These are phyloP conservation scores for Penicillium paradoxum DNA, from an alignment of 495 filamentous ascomycete species.

Conservation along the genomic window DNA sequence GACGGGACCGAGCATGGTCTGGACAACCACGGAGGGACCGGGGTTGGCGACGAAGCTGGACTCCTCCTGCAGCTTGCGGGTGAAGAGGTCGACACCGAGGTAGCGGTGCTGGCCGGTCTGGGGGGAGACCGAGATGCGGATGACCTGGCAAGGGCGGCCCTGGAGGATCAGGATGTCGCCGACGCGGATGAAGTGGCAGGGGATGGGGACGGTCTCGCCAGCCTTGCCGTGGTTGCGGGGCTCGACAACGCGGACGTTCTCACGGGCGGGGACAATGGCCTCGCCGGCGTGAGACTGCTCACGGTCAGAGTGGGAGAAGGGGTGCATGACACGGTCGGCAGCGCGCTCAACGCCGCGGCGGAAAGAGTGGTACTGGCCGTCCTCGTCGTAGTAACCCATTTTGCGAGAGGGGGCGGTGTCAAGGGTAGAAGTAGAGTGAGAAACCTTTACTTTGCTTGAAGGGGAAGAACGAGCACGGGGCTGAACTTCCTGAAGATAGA, in stretches of 20 bases:
- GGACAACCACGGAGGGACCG: conserved; percentile 89
- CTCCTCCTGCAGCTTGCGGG: conserved; percentile 98
- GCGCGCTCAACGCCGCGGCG: conserved; percentile 79
- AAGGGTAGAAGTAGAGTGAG: conserved; percentile 33
- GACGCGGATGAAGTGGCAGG: conserved; percentile 97
- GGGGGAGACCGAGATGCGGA: conserved; percentile 96
- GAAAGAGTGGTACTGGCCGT: conserved; percentile 93
- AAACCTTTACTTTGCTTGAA: conserved; percentile 30
- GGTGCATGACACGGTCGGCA: conserved; percentile 75
- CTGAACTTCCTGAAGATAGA: conserved; percentile 37
- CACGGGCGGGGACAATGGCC: conserved; percentile 34
- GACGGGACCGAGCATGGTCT: conserved; percentile 98
- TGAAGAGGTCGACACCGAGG: conserved; percentile 99
- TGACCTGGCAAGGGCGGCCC: conserved; percentile 99
- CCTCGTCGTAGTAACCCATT: conserved; percentile 99
- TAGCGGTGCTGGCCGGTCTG: conserved; percentile 99
- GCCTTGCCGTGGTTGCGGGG: conserved; percentile 43
- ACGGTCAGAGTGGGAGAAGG: conserved; percentile 55
- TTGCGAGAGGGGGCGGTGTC: conserved; percentile 46
- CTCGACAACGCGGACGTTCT: conserved; percentile 51
- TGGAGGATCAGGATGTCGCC: conserved; percentile 98
- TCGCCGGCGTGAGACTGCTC: conserved; percentile 54
- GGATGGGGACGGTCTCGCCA: conserved; percentile 92
- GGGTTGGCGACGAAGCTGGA: conserved; percentile 97
- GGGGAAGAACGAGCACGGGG: conserved; percentile 41